Evolutionary conservation across 306 rosid genomes (phyloP), one percentile per base, ranked within the genome.

Genomic region (Begonia loranthoides): DNA sequence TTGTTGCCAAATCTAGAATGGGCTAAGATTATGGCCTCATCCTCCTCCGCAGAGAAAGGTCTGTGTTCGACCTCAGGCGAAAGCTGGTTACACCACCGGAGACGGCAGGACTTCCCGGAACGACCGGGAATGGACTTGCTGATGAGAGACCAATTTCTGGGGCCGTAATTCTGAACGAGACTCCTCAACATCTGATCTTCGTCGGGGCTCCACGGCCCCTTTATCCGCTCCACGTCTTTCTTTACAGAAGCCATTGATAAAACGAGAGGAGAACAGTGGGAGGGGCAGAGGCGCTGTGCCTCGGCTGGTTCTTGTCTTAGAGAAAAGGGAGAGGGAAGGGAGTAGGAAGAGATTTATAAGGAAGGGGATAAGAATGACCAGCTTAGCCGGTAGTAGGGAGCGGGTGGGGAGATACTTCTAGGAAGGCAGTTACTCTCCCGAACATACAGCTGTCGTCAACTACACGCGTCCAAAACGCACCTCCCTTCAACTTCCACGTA

Each of bases 11-110:
- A 73, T 61, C 55, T 63, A 0, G 83, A 76, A 22, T 82, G 95
- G 4, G 95, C 89, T 0, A 71, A 60, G 33, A 79, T 21, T 13
- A 87, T 82, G 17, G 65, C 51, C 1, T 71, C 84, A 43, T 82
- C 95, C 59, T 87, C 95, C 3, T 82, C 87, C 3, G 78, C 46
- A 2, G 76, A 68, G 63, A 87, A 87, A 0, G 93, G 82, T 2
- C 87, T 72, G 71, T 71, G 95, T 63, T 79, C 73, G 9, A 87
- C 95, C 61, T 73, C 73, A 9, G 96, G 96, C 0, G 96, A 87
- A 12, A 87, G 96, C 77, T 82, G 96, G 53, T 87, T 87, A 59
- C 94, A 87, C 96, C 96, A 87, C 53, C 94, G 69, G 6, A 87
- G 62, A 2, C 96, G 94, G 67, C 96, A 87, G 3, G 94, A 87